Percentiles rank a stretch among this genome's conserved stretches.
These are phyloP conservation scores for Pythium rishiriense DNA, from an alignment of 352 stramenopile genomes.

Conservation along the genomic window DNA sequence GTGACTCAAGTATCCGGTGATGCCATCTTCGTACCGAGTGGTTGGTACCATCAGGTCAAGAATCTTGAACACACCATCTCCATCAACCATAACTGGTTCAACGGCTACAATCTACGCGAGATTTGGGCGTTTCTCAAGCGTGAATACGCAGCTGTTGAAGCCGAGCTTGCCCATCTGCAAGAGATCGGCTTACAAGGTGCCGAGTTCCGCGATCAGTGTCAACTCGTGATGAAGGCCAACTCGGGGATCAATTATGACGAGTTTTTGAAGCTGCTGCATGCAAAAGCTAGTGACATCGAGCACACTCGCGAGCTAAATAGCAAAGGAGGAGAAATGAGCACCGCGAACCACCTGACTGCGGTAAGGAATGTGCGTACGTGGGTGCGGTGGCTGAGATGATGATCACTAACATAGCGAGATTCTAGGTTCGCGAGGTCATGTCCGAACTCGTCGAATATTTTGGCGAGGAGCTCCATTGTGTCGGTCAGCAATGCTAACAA, in stretches of 20 bases:
- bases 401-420: background rate
- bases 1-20: conserved; percentile 69
- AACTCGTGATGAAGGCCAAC: conserved; percentile 76
- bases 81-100: conserved; percentile 99
- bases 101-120: conserved; percentile 68
- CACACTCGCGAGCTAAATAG: background rate
- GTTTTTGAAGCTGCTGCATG: conserved; percentile 54
- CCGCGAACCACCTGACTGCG: conserved; percentile 5
- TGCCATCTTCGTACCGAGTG: conserved; percentile 96
- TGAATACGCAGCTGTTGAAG: conserved; percentile 59
- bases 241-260: conserved; percentile 77
- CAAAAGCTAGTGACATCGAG: conserved; percentile 45
- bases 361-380: conserved; percentile 1
- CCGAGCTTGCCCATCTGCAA: conserved; percentile 64
- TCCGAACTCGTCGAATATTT: background rate
- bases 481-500: no score
- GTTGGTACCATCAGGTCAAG: conserved; percentile 95
- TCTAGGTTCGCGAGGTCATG: background rate
- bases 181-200: conserved; percentile 50
- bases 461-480: background rate
- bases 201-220: conserved; percentile 70
- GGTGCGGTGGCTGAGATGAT: no score
- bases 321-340: background rate
- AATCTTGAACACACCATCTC: conserved; percentile 94
- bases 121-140: conserved; percentile 74